Base-by-base conservation (phyloP, 148 eudicot genomes). In the Dianthus caryophyllus region DNA sequence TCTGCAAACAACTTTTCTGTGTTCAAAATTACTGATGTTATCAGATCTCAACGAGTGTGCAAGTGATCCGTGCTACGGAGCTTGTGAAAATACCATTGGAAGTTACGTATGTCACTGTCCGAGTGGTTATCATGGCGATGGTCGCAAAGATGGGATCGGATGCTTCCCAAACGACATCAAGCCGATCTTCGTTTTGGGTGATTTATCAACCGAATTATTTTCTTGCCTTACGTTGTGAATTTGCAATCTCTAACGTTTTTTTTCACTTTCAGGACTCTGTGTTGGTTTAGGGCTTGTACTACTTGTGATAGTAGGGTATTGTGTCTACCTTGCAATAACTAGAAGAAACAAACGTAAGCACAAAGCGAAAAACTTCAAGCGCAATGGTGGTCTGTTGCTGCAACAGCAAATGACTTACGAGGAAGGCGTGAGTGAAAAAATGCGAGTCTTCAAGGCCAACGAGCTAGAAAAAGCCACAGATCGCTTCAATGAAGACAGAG, bases 401-500 rank as follows among this genome's bases (percentile, higher is more conserved):
- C 55, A 15, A 22, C 58, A 73, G 38, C 71, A 67, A 26, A 46
- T 58, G 16, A 49, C 50, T 66, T 59, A 53, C 20, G 26, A 73
- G 26, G 61, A 57, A 36, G 71, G 61, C 24, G 26, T 27, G 31
- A 18, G 44, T 26, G 71, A 60, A 39, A 60, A 60, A 60, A 73
- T 67, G 13, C 49, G 47, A 51, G 8, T 73, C 51, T 73, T 73
- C 71, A 67, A 61, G 7, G 67, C 67, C 2, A 43, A 18, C 27
- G 71, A 73, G 61, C 53, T 73, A n/a, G 61, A 73, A 27, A 73
- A 73, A 67, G 76, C 76, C 25, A 72, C 73, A 16, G 77, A 77
- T 53, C 20, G 20, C 17, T 77, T 55, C 68, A 77, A 73, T 22
- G 56, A 6, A 8, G 54, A 71, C 27, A 49, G 79, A 24, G 53